Evolutionary conservation across 495 filamentous ascomycete genomes (phyloP).

Genomic region (Neurospora sp.): DNA sequence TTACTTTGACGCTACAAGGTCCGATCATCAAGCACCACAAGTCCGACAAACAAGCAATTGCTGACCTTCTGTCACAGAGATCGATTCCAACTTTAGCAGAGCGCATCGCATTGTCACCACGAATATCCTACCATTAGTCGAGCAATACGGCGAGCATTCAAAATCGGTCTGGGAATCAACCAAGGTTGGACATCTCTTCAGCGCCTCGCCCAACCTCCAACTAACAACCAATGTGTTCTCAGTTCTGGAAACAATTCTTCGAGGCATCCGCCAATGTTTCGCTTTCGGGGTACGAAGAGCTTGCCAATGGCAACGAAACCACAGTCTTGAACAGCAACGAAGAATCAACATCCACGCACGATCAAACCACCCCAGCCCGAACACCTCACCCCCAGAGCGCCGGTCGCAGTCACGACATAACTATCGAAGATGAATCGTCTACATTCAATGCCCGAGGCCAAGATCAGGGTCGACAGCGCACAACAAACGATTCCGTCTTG

Average conservation of each 20-base stretch:
- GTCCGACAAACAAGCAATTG: not conserved
- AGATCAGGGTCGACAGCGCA: slow-evolving; percentile 18
- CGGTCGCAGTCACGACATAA: slow-evolving; percentile 25
- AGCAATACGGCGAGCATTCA: slow-evolving; percentile 91
- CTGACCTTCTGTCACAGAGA: slow-evolving; percentile 49
- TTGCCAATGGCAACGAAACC: slow-evolving; percentile 44
- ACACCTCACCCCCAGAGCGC: slow-evolving; percentile 27
- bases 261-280: slow-evolving; percentile 96
- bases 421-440: slow-evolving; percentile 27
- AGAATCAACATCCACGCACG: slow-evolving; percentile 21
- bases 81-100: slow-evolving; percentile 95
- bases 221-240: slow-evolving; percentile 9
- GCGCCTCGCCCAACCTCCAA: not conserved
- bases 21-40: slow-evolving; percentile 4
- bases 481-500: slow-evolving; percentile 42
- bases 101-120: slow-evolving; percentile 94
- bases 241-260: slow-evolving; percentile 99
- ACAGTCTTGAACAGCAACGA: slow-evolving; percentile 30
- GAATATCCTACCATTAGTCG: slow-evolving; percentile 87
- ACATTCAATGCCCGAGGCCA: slow-evolving; percentile 21
- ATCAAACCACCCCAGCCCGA: slow-evolving; percentile 34
- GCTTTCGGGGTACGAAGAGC: slow-evolving; percentile 89
- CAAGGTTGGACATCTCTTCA: slow-evolving; percentile 46
- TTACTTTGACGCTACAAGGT: slow-evolving; percentile 94
- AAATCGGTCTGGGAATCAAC: slow-evolving; percentile 93